Conservation (phyloP, 139 green algal species). For the Chlorokybus atmophyticus region DNA sequence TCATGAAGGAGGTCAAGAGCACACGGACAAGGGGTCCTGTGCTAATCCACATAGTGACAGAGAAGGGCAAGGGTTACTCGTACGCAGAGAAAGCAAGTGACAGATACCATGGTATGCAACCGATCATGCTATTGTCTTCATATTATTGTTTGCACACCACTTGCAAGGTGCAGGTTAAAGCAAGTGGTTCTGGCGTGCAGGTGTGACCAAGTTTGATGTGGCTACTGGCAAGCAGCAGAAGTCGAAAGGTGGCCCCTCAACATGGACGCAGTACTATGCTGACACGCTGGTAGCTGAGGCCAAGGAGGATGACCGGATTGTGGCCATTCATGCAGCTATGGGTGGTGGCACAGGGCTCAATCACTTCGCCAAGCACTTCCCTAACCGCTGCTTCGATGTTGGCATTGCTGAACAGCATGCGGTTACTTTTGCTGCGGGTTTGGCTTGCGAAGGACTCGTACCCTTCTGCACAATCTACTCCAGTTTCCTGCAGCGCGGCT, state of each 20-base stretch:
- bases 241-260: slow-evolving; percentile 34
- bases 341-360: slow-evolving; percentile 92
- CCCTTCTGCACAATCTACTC: slow-evolving; percentile 96
- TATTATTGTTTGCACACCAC: too few species aligned
- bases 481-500: slow-evolving; percentile 93
- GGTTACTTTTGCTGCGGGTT: slow-evolving; percentile 86
- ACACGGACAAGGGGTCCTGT: slow-evolving; percentile 88
- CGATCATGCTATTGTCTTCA: too few species aligned
- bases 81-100: slow-evolving; percentile 84
- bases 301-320: slow-evolving; percentile 66
- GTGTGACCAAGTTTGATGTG: slow-evolving; percentile 92
- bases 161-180: too few species aligned
- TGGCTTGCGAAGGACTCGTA: slow-evolving; percentile 85
- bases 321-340: slow-evolving; percentile 96
- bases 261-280: slow-evolving; percentile 97
- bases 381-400: slow-evolving; percentile 81
- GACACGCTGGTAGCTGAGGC: slow-evolving; percentile 91
- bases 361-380: slow-evolving; percentile 38
- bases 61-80: slow-evolving; percentile 83
- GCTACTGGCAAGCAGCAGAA: slow-evolving; percentile 81
- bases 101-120: slow-evolving; percentile 69
- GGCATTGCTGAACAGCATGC: slow-evolving; percentile 98
- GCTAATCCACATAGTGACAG: slow-evolving; percentile 90
- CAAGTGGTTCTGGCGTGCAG: too few species aligned
- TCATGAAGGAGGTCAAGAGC: slow-evolving; percentile 68